Conservation (phyloP, 1,284 basidiomycete genomes). For the Spongiforma sp. region DNA sequence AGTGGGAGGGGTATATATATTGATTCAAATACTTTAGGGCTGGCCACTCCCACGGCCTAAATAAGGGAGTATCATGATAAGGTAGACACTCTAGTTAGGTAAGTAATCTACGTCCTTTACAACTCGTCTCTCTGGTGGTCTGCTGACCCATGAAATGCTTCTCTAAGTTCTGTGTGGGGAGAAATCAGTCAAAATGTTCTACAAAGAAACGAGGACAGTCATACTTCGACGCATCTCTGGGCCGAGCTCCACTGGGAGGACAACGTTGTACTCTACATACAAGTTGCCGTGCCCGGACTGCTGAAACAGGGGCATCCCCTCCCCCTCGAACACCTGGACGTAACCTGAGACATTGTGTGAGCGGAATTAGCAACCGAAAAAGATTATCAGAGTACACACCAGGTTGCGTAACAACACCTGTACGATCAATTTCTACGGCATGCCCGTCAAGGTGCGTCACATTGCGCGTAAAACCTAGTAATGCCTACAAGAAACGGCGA, state of each 20-base stretch:
- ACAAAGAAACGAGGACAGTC: conserved; percentile 24
- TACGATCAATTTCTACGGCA: conserved; percentile 70
- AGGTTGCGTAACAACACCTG: conserved; percentile 90
- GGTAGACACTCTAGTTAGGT: conserved; percentile 1
- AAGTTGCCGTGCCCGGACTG: conserved; percentile 76
- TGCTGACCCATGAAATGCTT: conserved; percentile 31
- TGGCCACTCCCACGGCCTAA: conserved; percentile 32
- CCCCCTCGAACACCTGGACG: conserved; percentile 83
- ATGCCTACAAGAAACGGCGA: conserved; percentile 53
- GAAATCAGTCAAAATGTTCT: conserved; percentile 8
- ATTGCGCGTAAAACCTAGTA: conserved; percentile 84
- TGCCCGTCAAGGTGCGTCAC: conserved; percentile 92
- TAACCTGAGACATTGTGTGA: conserved; percentile 53
- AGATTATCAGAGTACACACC: conserved; percentile 48
- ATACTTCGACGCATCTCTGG: conserved; percentile 72
- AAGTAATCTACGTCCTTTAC: conserved; percentile 12
- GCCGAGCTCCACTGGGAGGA: conserved; percentile 77
- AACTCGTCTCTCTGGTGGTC: conserved; percentile 33
- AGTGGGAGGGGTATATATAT: conserved; percentile 20
- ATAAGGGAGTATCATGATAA: too few relatives aligned
- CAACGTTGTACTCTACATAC: conserved; percentile 90
- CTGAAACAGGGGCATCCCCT: conserved; percentile 87
- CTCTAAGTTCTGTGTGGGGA: conserved; percentile 28
- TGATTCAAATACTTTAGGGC: conserved; percentile 30
- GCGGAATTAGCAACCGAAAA: not conserved